Percentiles rank a stretch among this genome's conserved stretches.
phyloP scores from a whole-genome alignment of 768 basidiomycete genomes.

The Chlorophyllum brunneum region DNA sequence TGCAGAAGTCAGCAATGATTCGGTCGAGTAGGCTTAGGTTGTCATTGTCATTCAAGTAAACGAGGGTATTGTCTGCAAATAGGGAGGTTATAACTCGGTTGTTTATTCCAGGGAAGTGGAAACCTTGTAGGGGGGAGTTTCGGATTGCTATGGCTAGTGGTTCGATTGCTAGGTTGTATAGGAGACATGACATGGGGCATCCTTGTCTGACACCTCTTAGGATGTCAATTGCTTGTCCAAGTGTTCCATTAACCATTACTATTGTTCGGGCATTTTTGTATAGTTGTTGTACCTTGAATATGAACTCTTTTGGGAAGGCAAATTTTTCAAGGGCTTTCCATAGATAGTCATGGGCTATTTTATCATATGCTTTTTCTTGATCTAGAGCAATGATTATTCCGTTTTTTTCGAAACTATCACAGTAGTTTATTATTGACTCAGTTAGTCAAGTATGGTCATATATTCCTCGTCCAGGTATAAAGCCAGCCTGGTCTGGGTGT shows the following conservation, averaged over 20 bases:
- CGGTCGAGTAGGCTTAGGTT: not conserved
- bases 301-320: constrained; percentile 24
- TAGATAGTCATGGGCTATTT: constrained; percentile 29
- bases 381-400: constrained; percentile 27
- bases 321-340: constrained; percentile 21
- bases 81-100: constrained; percentile 25
- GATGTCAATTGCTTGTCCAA: constrained; percentile 19
- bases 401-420: constrained; percentile 22
- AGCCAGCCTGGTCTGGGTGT: constrained; percentile 31
- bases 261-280: constrained; percentile 14
- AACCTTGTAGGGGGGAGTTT: constrained; percentile 22
- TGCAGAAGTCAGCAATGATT: not conserved
- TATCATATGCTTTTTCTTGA: constrained; percentile 38
- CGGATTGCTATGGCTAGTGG: constrained; percentile 27
- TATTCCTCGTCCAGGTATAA: constrained; percentile 14
- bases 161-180: constrained; percentile 33
- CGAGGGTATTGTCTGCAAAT: constrained; percentile 32
- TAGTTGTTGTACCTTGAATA: constrained; percentile 19
- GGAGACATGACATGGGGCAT: constrained; percentile 33
- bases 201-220: constrained; percentile 31
- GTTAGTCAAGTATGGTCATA: constrained; percentile 26
- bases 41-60: constrained; percentile 14
- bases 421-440: constrained; percentile 22
- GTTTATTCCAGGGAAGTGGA: constrained; percentile 13
- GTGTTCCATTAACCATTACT: constrained; percentile 27